Percentiles rank a stretch among this genome's conserved stretches.
These are phyloP conservation scores for Medicago truncatula DNA, from an alignment of 306 rosid species.

Conservation along the genomic window DNA sequence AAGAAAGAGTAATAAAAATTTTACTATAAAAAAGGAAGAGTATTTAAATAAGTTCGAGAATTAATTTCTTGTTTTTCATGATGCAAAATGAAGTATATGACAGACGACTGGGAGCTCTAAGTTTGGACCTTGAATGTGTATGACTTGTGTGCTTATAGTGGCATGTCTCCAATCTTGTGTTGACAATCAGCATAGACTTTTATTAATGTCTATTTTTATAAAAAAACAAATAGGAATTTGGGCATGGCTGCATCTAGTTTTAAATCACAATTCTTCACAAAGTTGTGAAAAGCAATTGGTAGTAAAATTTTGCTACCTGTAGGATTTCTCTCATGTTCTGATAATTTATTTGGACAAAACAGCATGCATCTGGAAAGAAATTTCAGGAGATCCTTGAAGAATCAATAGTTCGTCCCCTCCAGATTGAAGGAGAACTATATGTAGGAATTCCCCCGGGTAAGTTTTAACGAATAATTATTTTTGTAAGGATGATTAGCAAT, in stretches of 20 bases:
- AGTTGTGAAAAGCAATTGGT: conserved; percentile 17
- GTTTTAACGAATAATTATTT: conserved; percentile 30
- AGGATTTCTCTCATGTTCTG: conserved; percentile 43
- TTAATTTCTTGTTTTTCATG: conserved; percentile 7
- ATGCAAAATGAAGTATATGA: conserved; percentile 30
- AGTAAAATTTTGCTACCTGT: neutral
- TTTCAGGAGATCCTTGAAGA: conserved; percentile 95
- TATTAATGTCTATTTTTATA: conserved; percentile 5
- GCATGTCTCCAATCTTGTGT: conserved; percentile 1
- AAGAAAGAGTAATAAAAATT: neutral
- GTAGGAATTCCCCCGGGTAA: conserved; percentile 98
- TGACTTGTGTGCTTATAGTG: conserved; percentile 15
- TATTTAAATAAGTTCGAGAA: neutral
- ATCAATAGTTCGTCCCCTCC: conserved; percentile 80
- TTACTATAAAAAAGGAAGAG: neutral
- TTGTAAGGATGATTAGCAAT: neutral
- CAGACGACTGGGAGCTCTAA: conserved; percentile 1
- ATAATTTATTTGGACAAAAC: conserved; percentile 51
- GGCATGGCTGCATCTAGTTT: neutral
- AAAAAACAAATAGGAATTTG: conserved; percentile 17
- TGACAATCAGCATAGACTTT: conserved; percentile 6
- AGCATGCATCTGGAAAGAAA: conserved; percentile 91
- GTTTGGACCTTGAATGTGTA: conserved; percentile 30
- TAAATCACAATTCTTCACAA: neutral
- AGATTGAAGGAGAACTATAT: conserved; percentile 86